Evolutionary conservation across 176 grass and related monocot species (phyloP).

Genomic region (Oryza meyeriana): DNA sequence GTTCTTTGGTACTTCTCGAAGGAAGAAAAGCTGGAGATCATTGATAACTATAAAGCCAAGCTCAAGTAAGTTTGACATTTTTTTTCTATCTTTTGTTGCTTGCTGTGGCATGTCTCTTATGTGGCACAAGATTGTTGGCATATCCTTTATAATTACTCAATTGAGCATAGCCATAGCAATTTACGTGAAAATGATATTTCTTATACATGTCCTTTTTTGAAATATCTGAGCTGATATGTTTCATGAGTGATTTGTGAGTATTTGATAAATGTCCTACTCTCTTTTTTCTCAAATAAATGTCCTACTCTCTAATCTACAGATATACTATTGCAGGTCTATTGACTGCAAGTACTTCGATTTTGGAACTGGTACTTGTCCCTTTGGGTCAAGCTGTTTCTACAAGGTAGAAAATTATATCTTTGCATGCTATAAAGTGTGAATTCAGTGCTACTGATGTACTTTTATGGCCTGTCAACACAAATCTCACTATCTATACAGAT

Average conservation of each 20-base stretch:
- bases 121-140: background rate
- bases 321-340: slow-evolving; percentile 70
- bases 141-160: background rate
- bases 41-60: slow-evolving; percentile 84
- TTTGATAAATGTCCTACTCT: background rate
- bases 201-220: background rate
- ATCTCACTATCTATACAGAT: background rate
- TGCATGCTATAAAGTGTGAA: slow-evolving; percentile 19
- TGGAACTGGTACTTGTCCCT: slow-evolving; percentile 82
- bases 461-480: background rate
- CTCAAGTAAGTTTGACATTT: slow-evolving; percentile 72
- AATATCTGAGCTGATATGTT: background rate
- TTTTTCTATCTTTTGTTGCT: background rate
- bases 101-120: background rate
- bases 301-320: slow-evolving; percentile 23
- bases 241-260: slow-evolving; percentile 19
- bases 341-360: slow-evolving; percentile 99
- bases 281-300: slow-evolving; percentile 28
- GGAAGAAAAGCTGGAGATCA: slow-evolving; percentile 86
- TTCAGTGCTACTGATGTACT: slow-evolving; percentile 1
- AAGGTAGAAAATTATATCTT: slow-evolving; percentile 41
- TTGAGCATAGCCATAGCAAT: background rate
- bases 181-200: slow-evolving; percentile 1
- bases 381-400: slow-evolving; percentile 87
- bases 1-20: slow-evolving; percentile 90